Percentiles rank a stretch among this genome's conserved stretches.
Conservation (phyloP, 176 grass and related monocot genomes). For the Avena insularis region DNA sequence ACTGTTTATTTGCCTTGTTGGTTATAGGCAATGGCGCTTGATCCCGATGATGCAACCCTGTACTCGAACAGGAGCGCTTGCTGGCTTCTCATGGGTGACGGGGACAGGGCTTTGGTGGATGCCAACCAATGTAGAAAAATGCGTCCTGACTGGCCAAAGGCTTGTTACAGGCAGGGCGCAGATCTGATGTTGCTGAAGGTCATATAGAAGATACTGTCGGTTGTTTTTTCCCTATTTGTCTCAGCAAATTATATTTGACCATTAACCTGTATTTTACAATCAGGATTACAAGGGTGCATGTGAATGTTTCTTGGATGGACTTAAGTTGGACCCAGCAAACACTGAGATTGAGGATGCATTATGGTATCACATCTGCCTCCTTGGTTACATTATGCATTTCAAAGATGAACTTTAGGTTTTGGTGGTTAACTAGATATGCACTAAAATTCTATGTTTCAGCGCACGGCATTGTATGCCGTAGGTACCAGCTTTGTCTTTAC, state of each 20-base stretch:
- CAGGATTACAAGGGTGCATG: conserved; percentile 24
- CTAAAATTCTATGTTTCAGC: not conserved
- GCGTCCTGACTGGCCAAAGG: not conserved
- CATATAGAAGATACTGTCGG: not conserved
- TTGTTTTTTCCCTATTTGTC: not conserved
- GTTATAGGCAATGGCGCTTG: not conserved
- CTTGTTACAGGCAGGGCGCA: conserved; percentile 2
- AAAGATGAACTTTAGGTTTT: not conserved
- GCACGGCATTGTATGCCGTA: not conserved
- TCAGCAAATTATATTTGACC: not conserved
- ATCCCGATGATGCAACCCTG: not conserved
- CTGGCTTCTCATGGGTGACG: not conserved
- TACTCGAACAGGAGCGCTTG: conserved; percentile 11
- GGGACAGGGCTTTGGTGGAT: conserved; percentile 1
- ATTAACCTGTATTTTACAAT: not conserved
- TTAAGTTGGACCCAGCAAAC: conserved; percentile 18
- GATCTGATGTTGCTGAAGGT: conserved; percentile 20
- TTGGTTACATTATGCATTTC: conserved; percentile 10
- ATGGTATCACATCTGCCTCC: not conserved
- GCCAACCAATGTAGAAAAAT: not conserved
- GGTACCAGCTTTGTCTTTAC: not conserved
- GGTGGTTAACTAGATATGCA: not conserved
- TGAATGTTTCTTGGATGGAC: not conserved
- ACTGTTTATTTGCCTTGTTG: not conserved
- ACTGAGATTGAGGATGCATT: conserved; percentile 21